phyloP scores from a whole-genome alignment of 2,329 filamentous ascomycete species.

The Nemania serpens region DNA sequence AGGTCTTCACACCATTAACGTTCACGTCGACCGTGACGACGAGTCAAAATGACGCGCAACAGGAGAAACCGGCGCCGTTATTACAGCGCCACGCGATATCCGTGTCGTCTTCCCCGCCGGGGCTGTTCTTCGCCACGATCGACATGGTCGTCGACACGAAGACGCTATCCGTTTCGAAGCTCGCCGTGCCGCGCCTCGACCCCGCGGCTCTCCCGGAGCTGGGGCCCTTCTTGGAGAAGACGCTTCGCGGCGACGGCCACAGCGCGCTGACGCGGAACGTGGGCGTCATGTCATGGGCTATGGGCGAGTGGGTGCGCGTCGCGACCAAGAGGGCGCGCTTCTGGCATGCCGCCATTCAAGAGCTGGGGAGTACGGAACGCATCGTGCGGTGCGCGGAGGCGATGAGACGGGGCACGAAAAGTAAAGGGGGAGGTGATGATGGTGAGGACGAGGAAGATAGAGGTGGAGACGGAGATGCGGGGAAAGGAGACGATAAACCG shows the following conservation, averaged over 20 bases:
- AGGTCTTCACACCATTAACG: constrained; percentile 70
- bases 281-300: constrained; percentile 66
- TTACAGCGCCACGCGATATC: constrained; percentile 63
- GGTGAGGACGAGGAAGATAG: background rate
- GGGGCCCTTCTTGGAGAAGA: constrained; percentile 53
- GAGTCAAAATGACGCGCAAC: constrained; percentile 41
- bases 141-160: constrained; percentile 63
- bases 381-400: constrained; percentile 39
- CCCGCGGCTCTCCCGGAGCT: constrained; percentile 64
- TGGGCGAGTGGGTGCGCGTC: constrained; percentile 69
- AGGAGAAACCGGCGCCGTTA: constrained; percentile 39
- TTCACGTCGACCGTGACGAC: constrained; percentile 61
- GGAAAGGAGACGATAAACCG: constrained; percentile 13
- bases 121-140: constrained; percentile 62
- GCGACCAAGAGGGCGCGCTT: constrained; percentile 64
- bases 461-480: constrained; percentile 1
- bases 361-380: constrained; percentile 48
- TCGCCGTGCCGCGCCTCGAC: constrained; percentile 61
- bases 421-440: constrained; percentile 15
- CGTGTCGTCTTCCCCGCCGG: constrained; percentile 53
- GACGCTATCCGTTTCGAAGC: constrained; percentile 54
- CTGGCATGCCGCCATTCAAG: constrained; percentile 60
- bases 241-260: constrained; percentile 45
- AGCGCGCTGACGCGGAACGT: constrained; percentile 61
- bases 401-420: constrained; percentile 35